Conservation (phyloP, 257 asterid genomes). For the Solanum sitiens region DNA sequence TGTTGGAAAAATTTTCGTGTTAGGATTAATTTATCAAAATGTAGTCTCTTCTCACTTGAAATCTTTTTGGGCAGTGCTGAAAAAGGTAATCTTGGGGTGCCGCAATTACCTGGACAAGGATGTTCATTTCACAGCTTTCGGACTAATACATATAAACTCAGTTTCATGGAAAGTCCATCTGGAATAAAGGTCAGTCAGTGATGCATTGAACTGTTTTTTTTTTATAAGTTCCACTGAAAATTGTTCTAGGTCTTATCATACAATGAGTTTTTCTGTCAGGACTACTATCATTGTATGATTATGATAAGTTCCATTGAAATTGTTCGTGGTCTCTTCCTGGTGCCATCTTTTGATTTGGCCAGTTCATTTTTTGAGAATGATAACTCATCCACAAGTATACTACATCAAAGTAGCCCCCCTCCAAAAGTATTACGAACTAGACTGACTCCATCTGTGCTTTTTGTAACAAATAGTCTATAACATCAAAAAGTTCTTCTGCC, state of each 20-base stretch:
- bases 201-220: background rate
- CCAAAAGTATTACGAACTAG: too few species aligned
- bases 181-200: slow-evolving; percentile 72
- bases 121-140: slow-evolving; percentile 93
- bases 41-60: background rate
- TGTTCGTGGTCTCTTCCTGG: background rate
- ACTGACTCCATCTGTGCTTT: too few species aligned
- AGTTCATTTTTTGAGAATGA: background rate
- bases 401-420: too few species aligned
- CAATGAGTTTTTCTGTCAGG: background rate
- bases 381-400: too few species aligned
- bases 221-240: background rate
- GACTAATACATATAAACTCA: slow-evolving; percentile 79
- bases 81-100: slow-evolving; percentile 94
- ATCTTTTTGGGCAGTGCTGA: slow-evolving; percentile 44
- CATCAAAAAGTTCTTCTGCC: too few species aligned
- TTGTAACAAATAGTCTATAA: too few species aligned
- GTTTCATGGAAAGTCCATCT: slow-evolving; percentile 94
- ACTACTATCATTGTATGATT: background rate
- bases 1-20: fast-evolving
- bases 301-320: background rate
- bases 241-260: background rate
- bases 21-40: background rate
- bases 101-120: slow-evolving; percentile 89
- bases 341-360: background rate